Evolutionary conservation across 2,329 filamentous ascomycete genomes (phyloP), one percentile per base, ranked within the genome.

Genomic region (Exophiala aquamarina): DNA sequence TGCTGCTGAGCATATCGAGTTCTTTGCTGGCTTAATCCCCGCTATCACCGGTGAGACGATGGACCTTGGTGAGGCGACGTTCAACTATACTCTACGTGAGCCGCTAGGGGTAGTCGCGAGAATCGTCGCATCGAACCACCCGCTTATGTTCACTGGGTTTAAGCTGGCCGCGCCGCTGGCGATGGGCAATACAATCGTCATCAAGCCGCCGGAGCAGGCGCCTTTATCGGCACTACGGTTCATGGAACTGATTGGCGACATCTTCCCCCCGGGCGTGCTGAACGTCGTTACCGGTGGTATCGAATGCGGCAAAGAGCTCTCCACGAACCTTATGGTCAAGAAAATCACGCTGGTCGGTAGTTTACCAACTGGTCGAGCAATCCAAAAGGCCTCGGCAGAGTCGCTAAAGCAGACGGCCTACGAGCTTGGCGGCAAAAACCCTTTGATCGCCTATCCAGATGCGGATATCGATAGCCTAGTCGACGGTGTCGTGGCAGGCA

Each of bases 51-150:
- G 60, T 20, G 60, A 61, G 37, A 63, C 57, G 7, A 56, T 56
- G 15, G 50, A 56, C 3, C 44, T 48, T 17, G 38, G 45, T 7
- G 54, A 61, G 18, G 45, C 54, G 10, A 86, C 81, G 66, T 87
- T 92, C 76, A 82, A 85, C 75, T 92, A 90, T 75, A 88, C 85
- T 58, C 74, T 76, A 63, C 78, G 81, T 58, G 87, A 92, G 77
- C 86, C 88, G 11, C 74, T 87, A 52, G 84, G 84, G 68, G 83
- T 87, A 54, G 89, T 86, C 68, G 87, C 82, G 64, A 86, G 90
- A 67, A 89, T 90, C 65, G 89, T 90, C 61, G 86, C 86, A 57
- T 88, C 84, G 83, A 89, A 89, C 76, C 89, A 88, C 73, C 86
- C 86, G 14, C 73, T 92, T 36, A 79, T 87, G 64, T 92, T 92